Base-by-base conservation (phyloP, 176 grass and related monocot species). In the Tillandsia fasciculata region DNA sequence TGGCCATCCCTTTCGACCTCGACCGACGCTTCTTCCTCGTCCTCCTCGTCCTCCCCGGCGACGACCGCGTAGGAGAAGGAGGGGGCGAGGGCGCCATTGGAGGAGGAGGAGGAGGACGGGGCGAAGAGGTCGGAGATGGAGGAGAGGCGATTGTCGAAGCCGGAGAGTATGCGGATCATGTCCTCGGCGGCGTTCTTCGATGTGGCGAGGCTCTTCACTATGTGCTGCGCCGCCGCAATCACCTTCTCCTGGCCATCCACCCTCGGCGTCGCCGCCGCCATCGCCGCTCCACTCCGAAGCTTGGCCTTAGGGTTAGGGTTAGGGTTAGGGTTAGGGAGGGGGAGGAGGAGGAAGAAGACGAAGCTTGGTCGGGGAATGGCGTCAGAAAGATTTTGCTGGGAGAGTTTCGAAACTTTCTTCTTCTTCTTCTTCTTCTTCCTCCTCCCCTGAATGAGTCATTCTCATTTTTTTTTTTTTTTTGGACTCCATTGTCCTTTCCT, bases 161-260 rank as follows among this genome's bases (percentile, higher is more conserved):
- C 89, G 3, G 94, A 99, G 51, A 99, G 82, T 82, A 99, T 99
- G 53, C 94, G 89, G 65, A 93, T 99, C 94, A 99, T 99, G 84
- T 99, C 94, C 52, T 90, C 94, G 1, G 94, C 87, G 10, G 94
- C 94, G 89, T 93, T 99, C 78, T 99, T 99, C 13, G 94, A 93
- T 12, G 87, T 93, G 65, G 89, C 94, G 69, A 99, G 94, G 51
- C 89, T 93, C 82, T 87, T 93, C 49, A 99, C 94, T 77, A 99
- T 99, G 75, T 99, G 94, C 77, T 99, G 90, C 74, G 94, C 89
- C 59, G 89, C 94, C 7, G 94, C 94, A 59, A 99, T 86, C 28
- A 99, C 89, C 72, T 88, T 99, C 64, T 93, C 89, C 80, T 88
- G 76, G 23, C 77, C 83, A 10, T 80, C 83, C 17, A 48, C 82